phyloP scores from a whole-genome alignment of 129 eudicot species.

The Escallonia rubra region DNA sequence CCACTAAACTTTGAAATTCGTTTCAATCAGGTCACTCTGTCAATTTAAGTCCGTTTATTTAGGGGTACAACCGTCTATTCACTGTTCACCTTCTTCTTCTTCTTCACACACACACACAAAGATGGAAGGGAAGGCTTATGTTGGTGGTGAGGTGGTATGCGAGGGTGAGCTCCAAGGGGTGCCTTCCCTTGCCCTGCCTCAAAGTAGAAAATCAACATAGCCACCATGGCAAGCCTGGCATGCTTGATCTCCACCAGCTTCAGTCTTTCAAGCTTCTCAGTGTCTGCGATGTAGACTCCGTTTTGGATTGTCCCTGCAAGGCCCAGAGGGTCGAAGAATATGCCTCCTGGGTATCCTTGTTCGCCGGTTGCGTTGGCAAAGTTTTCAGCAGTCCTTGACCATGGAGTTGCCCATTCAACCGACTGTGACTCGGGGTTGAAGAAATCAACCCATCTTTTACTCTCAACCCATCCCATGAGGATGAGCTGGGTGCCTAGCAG shows the following conservation, averaged over 20 bases:
- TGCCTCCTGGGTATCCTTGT: slow-evolving; percentile 95
- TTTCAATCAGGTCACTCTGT: too few species aligned
- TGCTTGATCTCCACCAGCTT: slow-evolving; percentile 95
- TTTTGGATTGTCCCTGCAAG: slow-evolving; percentile 64
- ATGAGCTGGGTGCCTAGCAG: slow-evolving; percentile 87
- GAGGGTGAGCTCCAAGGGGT: slow-evolving; percentile 98
- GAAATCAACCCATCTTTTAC: slow-evolving; percentile 96
- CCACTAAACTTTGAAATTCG: too few species aligned
- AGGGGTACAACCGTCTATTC: too few species aligned
- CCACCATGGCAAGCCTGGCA: slow-evolving; percentile 90
- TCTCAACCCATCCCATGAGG: slow-evolving; percentile 99
- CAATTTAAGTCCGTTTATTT: too few species aligned
- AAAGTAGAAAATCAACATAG: slow-evolving; percentile 87
- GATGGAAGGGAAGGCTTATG: too few species aligned
- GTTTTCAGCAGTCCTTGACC: slow-evolving; percentile 91
- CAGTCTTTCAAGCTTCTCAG: slow-evolving; percentile 83
- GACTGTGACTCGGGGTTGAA: slow-evolving; percentile 92
- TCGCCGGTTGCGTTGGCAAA: too few species aligned
- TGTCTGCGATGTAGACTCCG: slow-evolving; percentile 75
- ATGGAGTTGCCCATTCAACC: slow-evolving; percentile 96
- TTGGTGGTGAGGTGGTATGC: too few species aligned
- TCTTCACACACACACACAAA: too few species aligned
- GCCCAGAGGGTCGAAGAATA: slow-evolving; percentile 81
- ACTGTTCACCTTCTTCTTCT: too few species aligned
- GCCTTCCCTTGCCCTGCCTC: slow-evolving; percentile 99